Conservation (phyloP, 148 eudicot species). For the Camellia sinensis region DNA sequence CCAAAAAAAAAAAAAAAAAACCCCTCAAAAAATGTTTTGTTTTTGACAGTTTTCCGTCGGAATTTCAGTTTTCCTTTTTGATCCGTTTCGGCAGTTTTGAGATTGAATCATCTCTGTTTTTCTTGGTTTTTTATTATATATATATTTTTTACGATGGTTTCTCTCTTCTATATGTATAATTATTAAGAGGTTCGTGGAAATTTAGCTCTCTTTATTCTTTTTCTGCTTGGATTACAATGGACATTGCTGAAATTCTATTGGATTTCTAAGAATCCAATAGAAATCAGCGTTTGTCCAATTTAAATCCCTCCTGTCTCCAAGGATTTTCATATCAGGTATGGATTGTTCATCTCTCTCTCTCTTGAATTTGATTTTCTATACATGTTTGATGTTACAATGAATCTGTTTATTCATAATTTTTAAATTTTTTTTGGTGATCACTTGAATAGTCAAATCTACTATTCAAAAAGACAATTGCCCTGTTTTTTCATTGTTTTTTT, state of each 20-base stretch:
- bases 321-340: neutral
- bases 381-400: neutral
- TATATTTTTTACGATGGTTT: too few species aligned
- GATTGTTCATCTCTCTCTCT: neutral
- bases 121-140: neutral
- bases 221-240: neutral
- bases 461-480: too few species aligned
- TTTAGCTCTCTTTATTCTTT: neutral
- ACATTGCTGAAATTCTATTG: conserved; percentile 15
- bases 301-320: neutral
- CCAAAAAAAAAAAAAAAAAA: too few species aligned
- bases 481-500: too few species aligned
- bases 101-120: neutral
- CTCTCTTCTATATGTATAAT: neutral
- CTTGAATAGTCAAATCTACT: too few species aligned
- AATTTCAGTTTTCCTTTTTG: conserved; percentile 6
- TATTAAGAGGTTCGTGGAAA: neutral
- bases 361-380: neutral
- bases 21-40: neutral
- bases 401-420: neutral
- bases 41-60: neutral
- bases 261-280: conserved; percentile 8
- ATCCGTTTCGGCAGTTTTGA: neutral
- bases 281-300: conserved; percentile 2
- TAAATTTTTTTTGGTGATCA: neutral